Base-by-base conservation (phyloP, 1,284 basidiomycete genomes). In the Ganoderma leucocontextum region DNA sequence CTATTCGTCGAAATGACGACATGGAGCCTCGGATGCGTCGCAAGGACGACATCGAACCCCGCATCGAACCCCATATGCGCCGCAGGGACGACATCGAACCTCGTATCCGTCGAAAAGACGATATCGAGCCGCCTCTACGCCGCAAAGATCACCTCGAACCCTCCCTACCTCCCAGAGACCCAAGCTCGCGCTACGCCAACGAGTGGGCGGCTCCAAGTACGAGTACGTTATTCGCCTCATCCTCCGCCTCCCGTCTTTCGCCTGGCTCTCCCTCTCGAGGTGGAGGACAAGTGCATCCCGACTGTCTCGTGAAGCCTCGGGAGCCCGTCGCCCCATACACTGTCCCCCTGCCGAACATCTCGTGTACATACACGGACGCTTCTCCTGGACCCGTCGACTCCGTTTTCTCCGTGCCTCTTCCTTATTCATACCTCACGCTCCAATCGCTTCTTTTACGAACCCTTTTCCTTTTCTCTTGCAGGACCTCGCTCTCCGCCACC, bases 201-300 rank as follows among this genome's bases (percentile, higher is more conserved):
- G 66, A 59, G 38, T 63, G 49, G 52, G 36, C 49, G 38, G 52
- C 52, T n/a, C 44, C 44, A n/a, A 62, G 42, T 85, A 80, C 84
- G 81, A 91, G 91, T 92, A 92, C 90, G 90, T 92, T 92, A 82
- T 91, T 87, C 82, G 83, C 88, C 85, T 90, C 86, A 81, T 87
- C 77, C 82, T 82, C 80, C 79, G 80, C 81, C 81, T 78, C 78
- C 80, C 79, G 78, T 80, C 76, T 77, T 76, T 75, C 78, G 80
- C 82, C 79, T 75, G 74, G 73, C 76, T 77, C 74, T 79, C 83
- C 80, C 82, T 86, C 81, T 81, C 83, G 80, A 81, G 84, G 85
- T 80, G 84, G 83, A 85, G 81, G 82, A 80, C 79, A 73, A 70
- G 77, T 80, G 78, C 77, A 75, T 80, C 72, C 80, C 79, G 80